These are phyloP conservation scores for Linnemannia hyalina DNA, from an alignment of 192 early-diverging fungal species.

Conservation along the genomic window DNA sequence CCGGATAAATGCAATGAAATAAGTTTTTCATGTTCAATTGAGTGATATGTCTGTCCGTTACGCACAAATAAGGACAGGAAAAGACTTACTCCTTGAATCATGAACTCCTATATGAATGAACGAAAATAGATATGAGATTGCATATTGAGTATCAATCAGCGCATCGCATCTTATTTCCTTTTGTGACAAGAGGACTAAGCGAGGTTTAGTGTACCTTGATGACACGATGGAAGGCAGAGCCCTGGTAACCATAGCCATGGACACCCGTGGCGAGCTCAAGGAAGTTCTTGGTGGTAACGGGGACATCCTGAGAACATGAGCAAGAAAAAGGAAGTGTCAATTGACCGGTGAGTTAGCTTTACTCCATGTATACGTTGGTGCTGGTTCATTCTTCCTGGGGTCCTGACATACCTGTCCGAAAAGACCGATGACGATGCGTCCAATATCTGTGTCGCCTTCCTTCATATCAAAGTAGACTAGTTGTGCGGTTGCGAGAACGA, in stretches of 20 bases:
- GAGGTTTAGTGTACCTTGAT: conserved; percentile 61
- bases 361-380: not conserved
- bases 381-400: not conserved
- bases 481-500: not conserved
- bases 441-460: conserved; percentile 81
- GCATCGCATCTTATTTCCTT: conserved; percentile 45
- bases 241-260: conserved; percentile 49
- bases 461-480: conserved; percentile 90
- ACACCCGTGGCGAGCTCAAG: conserved; percentile 89
- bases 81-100: conserved; percentile 63
- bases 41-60: not conserved
- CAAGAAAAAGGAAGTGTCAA: conserved; percentile 8
- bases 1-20: conserved; percentile 52
- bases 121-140: conserved; percentile 18
- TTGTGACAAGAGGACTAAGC: conserved; percentile 80
- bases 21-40: not conserved
- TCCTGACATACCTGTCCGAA: conserved; percentile 73
- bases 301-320: conserved; percentile 56
- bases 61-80: conserved; percentile 53
- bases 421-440: conserved; percentile 77
- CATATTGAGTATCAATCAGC: not conserved
- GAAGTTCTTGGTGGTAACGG: conserved; percentile 92
- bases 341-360: too few species aligned
- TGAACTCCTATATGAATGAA: conserved; percentile 50
- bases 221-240: conserved; percentile 72